phyloP scores from a whole-genome alignment of 495 filamentous ascomycete species.

The Sordaria brevicollis region DNA sequence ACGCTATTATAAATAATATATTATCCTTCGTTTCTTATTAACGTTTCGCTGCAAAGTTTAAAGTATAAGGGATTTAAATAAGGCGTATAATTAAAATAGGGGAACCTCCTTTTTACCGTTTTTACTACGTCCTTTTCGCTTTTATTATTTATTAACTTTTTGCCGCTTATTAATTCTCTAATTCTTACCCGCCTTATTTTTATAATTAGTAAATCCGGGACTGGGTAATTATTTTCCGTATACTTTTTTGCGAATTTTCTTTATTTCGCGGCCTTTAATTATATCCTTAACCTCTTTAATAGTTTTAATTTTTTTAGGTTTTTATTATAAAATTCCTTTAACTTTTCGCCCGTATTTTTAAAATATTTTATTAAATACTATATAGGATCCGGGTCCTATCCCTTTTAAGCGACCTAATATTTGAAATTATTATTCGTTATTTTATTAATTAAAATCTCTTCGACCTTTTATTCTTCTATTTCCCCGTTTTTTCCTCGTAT shows the following conservation, averaged over 20 bases:
- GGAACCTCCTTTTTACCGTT: too few species aligned
- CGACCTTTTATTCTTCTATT: constrained; percentile 1
- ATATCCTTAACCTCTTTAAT: background rate
- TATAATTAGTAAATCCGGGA: too few species aligned
- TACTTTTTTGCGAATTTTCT: background rate
- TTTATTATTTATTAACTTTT: too few species aligned
- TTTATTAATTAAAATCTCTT: background rate
- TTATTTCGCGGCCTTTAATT: background rate
- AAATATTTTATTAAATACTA: background rate
- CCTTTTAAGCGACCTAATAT: background rate
- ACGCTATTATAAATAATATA: too few species aligned
- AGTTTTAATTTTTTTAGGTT: background rate
- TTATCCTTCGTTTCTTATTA: too few species aligned
- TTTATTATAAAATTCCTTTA: background rate
- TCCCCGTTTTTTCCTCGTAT: background rate
- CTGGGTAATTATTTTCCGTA: background rate
- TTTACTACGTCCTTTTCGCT: too few species aligned
- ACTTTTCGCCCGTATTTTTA: background rate
- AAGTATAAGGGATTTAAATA: too few species aligned
- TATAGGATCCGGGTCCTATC: background rate
- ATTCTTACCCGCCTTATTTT: too few species aligned
- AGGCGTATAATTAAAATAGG: too few species aligned
- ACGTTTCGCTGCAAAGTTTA: too few species aligned
- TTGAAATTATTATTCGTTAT: background rate
- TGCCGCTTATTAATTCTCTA: too few species aligned